These are phyloP conservation scores for Kodamaea nitidulidarum DNA, from an alignment of 805 yeast species.

Conservation along the genomic window DNA sequence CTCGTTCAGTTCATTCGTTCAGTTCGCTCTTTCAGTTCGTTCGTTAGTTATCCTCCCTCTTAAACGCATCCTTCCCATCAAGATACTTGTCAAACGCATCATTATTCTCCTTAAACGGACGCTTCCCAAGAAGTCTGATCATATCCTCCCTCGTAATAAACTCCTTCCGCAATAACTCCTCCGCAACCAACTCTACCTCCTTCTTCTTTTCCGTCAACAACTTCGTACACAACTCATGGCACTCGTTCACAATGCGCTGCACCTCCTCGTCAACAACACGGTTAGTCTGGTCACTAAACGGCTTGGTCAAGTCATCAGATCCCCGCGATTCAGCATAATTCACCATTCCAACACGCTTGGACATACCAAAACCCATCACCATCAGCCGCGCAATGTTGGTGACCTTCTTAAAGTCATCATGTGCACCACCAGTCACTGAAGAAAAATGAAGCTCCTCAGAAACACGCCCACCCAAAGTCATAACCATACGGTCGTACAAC, in stretches of 20 bases:
- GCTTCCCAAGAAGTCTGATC: conserved; percentile 80
- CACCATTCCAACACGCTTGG: conserved; percentile 78
- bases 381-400: conserved; percentile 89
- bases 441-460: conserved; percentile 90
- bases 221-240: conserved; percentile 66
- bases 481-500: conserved; percentile 84
- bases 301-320: conserved; percentile 70
- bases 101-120: conserved; percentile 87
- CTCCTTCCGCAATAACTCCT: conserved; percentile 80
- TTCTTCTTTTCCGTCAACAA: conserved; percentile 65
- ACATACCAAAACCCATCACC: conserved; percentile 94
- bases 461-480: conserved; percentile 97
- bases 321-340: conserved; percentile 65
- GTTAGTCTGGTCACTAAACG: conserved; percentile 86
- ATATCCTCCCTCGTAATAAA: conserved; percentile 92
- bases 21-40: too few species aligned
- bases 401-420: conserved; percentile 94
- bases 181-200: conserved; percentile 82
- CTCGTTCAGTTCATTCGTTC: too few species aligned
- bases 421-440: conserved; percentile 93
- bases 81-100: conserved; percentile 85
- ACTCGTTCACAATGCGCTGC: conserved; percentile 68
- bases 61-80: conserved; percentile 43
- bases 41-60: conserved; percentile 27
- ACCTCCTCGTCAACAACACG: conserved; percentile 79